Base-by-base conservation (phyloP, 2,329 filamentous ascomycete species). In the Colletotrichum viniferum region DNA sequence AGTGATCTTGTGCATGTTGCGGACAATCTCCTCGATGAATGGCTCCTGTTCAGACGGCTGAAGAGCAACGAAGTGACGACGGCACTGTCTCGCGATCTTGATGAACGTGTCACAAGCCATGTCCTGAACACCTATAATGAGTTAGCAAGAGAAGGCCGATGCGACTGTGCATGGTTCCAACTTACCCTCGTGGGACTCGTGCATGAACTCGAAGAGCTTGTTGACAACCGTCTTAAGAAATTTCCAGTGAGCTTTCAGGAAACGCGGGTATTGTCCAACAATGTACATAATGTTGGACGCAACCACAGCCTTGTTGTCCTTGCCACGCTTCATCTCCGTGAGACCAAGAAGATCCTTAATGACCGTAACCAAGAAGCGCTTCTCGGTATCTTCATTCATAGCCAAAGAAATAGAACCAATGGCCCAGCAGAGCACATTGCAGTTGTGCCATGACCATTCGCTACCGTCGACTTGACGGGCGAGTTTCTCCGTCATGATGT, bases 221-320 rank as follows among this genome's bases (percentile, higher is more conserved):
- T 99, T 99, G 82, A 99, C 97, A 21, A 99, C 97, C 4, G 97
- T 99, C 92, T 99, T 99, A 72, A 99, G 89, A 87, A 99, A 99
- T 85, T 99, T 99, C 97, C 97, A 99, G 85, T 99, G 97, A 2
- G 97, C 97, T 88, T 99, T 99, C 81, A 99, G 88, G 87, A 99
- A 99, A 24, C 97, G 95, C 48, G 97, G 97, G 83, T 99, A 99
- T 83, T 99, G 97, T 74, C 97, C 97, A 77, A 99, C 97, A 86
- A 99, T 99, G 84, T 99, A 99, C 97, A 99, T 99, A 82, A 99
- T 99, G 87, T 99, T 99, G 87, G 95, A 98, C 77, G 97, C 97
- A 55, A 99, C 97, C 12, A 99, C 97, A 14, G 97, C 97, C 85
- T 99, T 99, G 90, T 99, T 99, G 88, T 99, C 97, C 82, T 99